Evolutionary conservation across 805 yeast genomes (phyloP).

Genomic region (Trichomonascus vanleenenianus): DNA sequence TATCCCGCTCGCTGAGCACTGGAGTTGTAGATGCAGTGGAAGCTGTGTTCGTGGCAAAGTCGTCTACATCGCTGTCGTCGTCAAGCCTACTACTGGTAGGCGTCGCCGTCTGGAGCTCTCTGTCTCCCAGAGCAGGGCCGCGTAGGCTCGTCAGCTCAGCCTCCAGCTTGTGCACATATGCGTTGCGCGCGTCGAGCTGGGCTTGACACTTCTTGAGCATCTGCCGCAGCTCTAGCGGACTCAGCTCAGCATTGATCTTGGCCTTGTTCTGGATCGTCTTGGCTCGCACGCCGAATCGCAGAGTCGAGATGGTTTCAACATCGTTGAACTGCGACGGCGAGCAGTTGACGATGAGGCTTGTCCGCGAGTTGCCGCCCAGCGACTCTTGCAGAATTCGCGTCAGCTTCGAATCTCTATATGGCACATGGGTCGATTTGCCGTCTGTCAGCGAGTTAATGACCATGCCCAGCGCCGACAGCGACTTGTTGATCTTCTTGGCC

Average conservation of each 20-base stretch:
- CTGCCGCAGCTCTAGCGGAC: slow-evolving; percentile 40
- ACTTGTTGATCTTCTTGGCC: slow-evolving; percentile 74
- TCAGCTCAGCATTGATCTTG: slow-evolving; percentile 52
- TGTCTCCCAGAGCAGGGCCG: too few species aligned
- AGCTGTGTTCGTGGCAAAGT: neutral
- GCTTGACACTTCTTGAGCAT: slow-evolving; percentile 30
- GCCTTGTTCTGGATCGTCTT: slow-evolving; percentile 59
- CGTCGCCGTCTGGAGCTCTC: slow-evolving; percentile 1
- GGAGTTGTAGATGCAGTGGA: neutral
- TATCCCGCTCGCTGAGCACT: neutral
- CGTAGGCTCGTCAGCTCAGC: slow-evolving; percentile 27
- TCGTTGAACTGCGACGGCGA: slow-evolving; percentile 54
- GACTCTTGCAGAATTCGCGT: slow-evolving; percentile 74
- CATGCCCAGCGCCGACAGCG: slow-evolving; percentile 69
- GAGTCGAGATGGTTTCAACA: slow-evolving; percentile 59
- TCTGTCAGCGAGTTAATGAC: slow-evolving; percentile 76
- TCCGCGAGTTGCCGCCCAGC: slow-evolving; percentile 75
- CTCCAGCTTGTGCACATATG: slow-evolving; percentile 36
- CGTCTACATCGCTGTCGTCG: too few species aligned
- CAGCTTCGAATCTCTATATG: slow-evolving; percentile 71
- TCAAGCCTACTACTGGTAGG: neutral
- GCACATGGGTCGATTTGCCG: slow-evolving; percentile 54
- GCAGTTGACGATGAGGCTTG: slow-evolving; percentile 65
- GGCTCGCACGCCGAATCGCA: slow-evolving; percentile 70
- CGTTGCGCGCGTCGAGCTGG: slow-evolving; percentile 19